Percentiles rank a stretch among this genome's conserved stretches.
phyloP scores from a whole-genome alignment of 805 yeast species.

The Lipomyces mesembrius region DNA sequence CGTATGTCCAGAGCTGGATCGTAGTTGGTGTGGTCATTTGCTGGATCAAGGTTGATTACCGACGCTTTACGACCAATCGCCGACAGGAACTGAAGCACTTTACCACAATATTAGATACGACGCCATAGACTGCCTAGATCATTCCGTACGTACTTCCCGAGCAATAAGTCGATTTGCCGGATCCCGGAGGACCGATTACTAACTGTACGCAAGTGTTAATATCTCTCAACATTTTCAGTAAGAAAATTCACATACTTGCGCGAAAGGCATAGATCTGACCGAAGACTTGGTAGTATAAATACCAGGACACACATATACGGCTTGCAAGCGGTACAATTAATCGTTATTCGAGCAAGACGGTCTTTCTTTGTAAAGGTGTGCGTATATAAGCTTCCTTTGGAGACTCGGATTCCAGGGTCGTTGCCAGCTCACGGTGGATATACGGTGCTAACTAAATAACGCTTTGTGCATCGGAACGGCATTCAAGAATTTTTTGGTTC shows the following conservation, averaged over 20 bases:
- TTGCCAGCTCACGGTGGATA: background rate
- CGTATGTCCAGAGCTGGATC: conserved; percentile 79
- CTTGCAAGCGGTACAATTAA: background rate
- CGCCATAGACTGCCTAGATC: background rate
- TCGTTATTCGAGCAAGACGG: background rate
- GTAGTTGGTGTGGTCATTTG: conserved; percentile 73
- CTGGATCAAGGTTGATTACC: conserved; percentile 91
- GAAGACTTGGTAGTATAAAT: background rate
- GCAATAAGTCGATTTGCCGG: conserved; percentile 95
- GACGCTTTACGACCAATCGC: conserved; percentile 91
- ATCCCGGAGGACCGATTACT: conserved; percentile 97
- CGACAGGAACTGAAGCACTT: conserved; percentile 79
- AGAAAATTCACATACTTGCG: conserved; percentile 23
- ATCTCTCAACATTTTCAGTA: background rate
- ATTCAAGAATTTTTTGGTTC: background rate
- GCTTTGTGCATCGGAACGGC: background rate
- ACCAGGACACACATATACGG: background rate
- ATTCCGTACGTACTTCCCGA: conserved; percentile 56
- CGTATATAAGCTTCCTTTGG: too few relatives aligned
- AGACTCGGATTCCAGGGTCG: background rate
- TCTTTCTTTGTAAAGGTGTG: too few relatives aligned
- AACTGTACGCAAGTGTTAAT: conserved; percentile 68
- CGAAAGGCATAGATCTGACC: conserved; percentile 30
- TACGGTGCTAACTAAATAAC: background rate
- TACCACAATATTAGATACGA: background rate